phyloP scores from a whole-genome alignment of 129 eudicot genomes.

The Lonicera japonica region DNA sequence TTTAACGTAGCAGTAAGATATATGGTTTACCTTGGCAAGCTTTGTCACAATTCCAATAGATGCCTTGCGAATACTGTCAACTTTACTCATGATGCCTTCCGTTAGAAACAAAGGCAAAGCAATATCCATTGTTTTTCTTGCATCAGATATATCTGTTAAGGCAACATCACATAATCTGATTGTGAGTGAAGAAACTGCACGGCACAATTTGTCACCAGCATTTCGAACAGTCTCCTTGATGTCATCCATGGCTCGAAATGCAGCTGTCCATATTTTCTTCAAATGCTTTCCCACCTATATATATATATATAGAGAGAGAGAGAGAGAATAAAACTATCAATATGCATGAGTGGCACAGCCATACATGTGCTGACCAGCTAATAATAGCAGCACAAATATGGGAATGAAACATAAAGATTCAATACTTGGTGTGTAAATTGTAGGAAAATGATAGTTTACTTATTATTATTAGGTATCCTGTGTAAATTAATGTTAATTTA shows the following conservation, averaged over 20 bases:
- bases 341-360: constrained; percentile 1
- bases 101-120: constrained; percentile 82
- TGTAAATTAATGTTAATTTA: no score
- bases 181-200: constrained; percentile 70
- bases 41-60: constrained; percentile 83
- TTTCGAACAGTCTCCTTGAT: constrained; percentile 91
- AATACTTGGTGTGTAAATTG: no score
- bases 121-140: constrained; percentile 72
- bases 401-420: neutral
- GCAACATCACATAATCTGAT: constrained; percentile 86
- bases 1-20: neutral
- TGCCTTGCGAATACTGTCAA: constrained; percentile 84
- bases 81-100: constrained; percentile 98
- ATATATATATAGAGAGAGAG: no score
- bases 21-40: constrained; percentile 74
- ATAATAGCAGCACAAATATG: neutral
- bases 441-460: no score
- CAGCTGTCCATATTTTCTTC: constrained; percentile 73
- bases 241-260: constrained; percentile 98
- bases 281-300: constrained; percentile 76
- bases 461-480: no score
- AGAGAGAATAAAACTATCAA: constrained; percentile 3
- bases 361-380: neutral
- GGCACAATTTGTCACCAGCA: constrained; percentile 86
- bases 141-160: constrained; percentile 67